Percentiles rank a stretch among this genome's conserved stretches.
phyloP scores from a whole-genome alignment of 176 grass and related monocot genomes.

The Cocos nucifera region DNA sequence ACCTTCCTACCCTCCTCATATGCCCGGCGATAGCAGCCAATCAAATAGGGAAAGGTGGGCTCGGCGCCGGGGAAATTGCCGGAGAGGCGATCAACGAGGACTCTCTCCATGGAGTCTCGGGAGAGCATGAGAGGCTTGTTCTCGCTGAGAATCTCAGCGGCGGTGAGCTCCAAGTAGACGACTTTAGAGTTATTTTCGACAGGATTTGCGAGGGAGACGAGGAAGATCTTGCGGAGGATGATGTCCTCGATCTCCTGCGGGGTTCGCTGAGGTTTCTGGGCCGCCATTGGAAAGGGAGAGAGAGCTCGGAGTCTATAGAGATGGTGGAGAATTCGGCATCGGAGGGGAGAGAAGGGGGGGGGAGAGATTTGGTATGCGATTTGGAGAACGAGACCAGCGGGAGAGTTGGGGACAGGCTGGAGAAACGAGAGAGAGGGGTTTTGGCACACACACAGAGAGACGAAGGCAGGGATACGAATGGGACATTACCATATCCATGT shows the following conservation, averaged over 20 bases:
- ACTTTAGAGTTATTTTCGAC: conserved; percentile 27
- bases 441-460: no score
- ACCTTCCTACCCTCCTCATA: conserved; percentile 74
- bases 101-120: conserved; percentile 47
- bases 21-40: conserved; percentile 54
- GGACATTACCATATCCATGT: no score
- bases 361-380: no score
- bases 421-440: no score
- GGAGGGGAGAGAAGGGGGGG: no score
- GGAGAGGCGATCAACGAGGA: conserved; percentile 89
- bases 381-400: no score
- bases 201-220: conserved; percentile 61
- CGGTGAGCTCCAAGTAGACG: conserved; percentile 77
- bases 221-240: conserved; percentile 96
- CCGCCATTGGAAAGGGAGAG: conserved; percentile 23
- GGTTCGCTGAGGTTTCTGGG: conserved; percentile 54
- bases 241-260: conserved; percentile 90
- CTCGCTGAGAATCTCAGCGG: conserved; percentile 95
- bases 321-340: no score
- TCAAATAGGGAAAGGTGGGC: conserved; percentile 56
- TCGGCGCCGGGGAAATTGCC: conserved; percentile 25
- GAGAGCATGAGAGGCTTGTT: conserved; percentile 54
- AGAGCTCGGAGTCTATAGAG: neutral
- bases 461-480: no score
- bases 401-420: no score